Base-by-base conservation (phyloP, 2,329 filamentous ascomycete genomes). In the Pezicula carpinea region DNA sequence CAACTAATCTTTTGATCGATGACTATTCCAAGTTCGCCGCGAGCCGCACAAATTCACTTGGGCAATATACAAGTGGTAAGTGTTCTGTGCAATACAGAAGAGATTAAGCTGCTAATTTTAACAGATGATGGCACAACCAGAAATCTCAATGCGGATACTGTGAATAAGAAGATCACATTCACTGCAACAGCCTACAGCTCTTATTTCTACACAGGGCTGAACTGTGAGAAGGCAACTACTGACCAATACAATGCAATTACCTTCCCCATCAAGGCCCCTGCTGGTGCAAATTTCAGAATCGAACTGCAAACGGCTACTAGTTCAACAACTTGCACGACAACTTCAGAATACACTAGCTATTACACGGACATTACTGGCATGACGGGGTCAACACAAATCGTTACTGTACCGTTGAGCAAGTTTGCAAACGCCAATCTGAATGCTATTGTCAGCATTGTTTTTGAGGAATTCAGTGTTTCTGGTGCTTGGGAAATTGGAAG, bases 191-290 rank as follows among this genome's bases (percentile, higher is more conserved):
- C 65, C 14, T 57, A 54, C 21, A 72, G 74, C 11, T 29, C 26
- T 29, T 79, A 79, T 63, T 78, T 76, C 52, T 79, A 79, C 56
- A 75, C 77, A 58, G 73, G 69, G 2, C 71, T 79, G 45, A 55
- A 62, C 0, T 79, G 76, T 62, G 66, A 72, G 54, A 62, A 66
- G 33, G 68, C 74, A 15, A 61, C 62, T 14, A 67, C 63, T 40
- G 66, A 73, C 41, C 68, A 69, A 49, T 78, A 77, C 59, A 69
- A 64, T 53, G 70, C 69, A 3, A 52, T 77, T 39, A 68, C 68
- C 22, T 76, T 77, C 59, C 66, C 64, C 21, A 55, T 76, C 50
- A 70, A 75, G 59, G 70, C 70, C 4, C 68, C 72, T 10, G 55
- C 67, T 7, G 65, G 66, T 14, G 67, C 65, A 15, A 68, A 65